Conservation (phyloP, 2,329 filamentous ascomycete species). For the Neopestalotiopsis clavispora region DNA sequence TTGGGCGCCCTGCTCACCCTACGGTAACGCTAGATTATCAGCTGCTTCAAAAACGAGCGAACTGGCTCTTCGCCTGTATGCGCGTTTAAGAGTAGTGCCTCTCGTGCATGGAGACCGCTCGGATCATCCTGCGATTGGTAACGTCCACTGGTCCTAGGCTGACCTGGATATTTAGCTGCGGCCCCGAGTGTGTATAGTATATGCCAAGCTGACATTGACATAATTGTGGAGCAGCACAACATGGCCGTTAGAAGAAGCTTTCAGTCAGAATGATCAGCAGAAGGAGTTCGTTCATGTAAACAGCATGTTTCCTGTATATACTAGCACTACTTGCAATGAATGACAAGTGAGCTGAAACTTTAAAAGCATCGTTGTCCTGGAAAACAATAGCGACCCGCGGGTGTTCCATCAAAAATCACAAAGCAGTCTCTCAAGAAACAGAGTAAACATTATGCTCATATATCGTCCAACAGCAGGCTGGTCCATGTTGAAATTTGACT, state of each 20-base stretch:
- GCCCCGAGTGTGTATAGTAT: background rate
- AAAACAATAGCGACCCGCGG: background rate
- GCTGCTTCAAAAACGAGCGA: background rate
- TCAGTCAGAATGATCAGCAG: background rate
- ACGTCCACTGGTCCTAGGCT: background rate
- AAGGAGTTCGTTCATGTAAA: background rate
- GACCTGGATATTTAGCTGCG: background rate
- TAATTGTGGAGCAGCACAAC: background rate
- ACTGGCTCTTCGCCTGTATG: background rate
- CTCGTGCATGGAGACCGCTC: background rate
- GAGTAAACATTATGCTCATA: background rate
- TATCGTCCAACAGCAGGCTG: background rate
- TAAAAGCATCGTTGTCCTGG: background rate
- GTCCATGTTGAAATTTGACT: background rate
- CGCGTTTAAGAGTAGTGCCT: background rate
- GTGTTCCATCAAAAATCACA: background rate
- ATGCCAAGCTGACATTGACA: background rate
- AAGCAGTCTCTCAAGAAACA: background rate
- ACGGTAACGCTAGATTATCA: background rate
- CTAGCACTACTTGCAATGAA: conserved; percentile 2
- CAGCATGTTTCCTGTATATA: background rate
- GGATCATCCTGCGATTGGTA: background rate
- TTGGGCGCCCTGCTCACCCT: no score
- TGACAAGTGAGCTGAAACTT: background rate
- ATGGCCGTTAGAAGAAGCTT: background rate